Evolutionary conservation across 345 rosid genomes (phyloP).

Genomic region (Camelina laxa): DNA sequence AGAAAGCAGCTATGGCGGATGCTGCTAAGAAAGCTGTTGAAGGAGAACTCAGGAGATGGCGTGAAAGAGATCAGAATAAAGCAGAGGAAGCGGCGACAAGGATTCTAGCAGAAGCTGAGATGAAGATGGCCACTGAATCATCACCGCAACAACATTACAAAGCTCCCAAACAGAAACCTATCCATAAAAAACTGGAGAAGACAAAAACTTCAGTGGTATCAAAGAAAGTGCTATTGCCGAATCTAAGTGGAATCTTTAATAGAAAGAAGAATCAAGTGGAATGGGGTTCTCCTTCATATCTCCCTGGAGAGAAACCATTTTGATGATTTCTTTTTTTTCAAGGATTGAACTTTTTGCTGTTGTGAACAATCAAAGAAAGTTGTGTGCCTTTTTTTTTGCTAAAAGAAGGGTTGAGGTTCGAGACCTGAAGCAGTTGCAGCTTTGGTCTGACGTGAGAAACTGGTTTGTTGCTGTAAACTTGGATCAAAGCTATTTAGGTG

Average conservation of each 20-base stretch:
- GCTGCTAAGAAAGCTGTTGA: conserved; percentile 92
- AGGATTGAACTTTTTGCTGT: conserved; percentile 27
- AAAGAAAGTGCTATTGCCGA: conserved; percentile 67
- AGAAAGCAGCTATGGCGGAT: conserved; percentile 95
- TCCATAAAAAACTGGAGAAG: conserved; percentile 62
- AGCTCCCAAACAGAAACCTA: conserved; percentile 58
- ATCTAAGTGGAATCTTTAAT: conserved; percentile 70
- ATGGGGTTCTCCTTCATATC: conserved; percentile 82
- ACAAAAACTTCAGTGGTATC: conserved; percentile 56
- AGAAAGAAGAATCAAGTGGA: conserved; percentile 82
- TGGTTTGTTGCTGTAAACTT: conserved; percentile 43
- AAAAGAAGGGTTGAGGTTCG: conserved; percentile 28
- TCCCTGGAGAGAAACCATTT: conserved; percentile 74
- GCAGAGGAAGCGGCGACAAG: conserved; percentile 80
- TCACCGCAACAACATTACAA: conserved; percentile 68
- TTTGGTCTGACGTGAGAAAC: conserved; percentile 33
- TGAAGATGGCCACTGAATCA: conserved; percentile 54
- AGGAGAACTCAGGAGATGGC: conserved; percentile 94
- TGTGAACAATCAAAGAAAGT: conserved; percentile 20
- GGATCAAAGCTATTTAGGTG: conserved; percentile 39
- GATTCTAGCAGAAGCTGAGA: conserved; percentile 72
- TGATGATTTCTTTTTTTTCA: conserved; percentile 47
- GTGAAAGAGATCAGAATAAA: conserved; percentile 85
- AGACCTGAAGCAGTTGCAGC: conserved; percentile 24
- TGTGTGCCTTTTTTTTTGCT: conserved; percentile 21